These are phyloP conservation scores for Pulveroboletus sp. DNA, from an alignment of 768 basidiomycete genomes.

Conservation along the genomic window DNA sequence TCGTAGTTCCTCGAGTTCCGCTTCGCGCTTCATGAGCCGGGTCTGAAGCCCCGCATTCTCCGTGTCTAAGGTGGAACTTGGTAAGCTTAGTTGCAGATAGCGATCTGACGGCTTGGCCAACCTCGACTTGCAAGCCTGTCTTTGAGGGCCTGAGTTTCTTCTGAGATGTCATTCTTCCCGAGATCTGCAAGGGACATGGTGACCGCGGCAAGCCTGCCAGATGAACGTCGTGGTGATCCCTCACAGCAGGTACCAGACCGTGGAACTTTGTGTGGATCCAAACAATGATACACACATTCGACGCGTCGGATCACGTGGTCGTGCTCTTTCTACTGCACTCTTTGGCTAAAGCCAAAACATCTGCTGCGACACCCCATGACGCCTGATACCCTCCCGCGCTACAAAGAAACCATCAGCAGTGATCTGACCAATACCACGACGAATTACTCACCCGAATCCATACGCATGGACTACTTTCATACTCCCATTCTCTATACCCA, in stretches of 20 bases:
- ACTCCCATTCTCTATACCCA: constrained; percentile 17
- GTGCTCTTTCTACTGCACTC: constrained; percentile 12
- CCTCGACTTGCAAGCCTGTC: constrained; percentile 35
- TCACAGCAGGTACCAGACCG: neutral
- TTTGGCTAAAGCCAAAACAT: constrained; percentile 32
- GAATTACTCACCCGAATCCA: constrained; percentile 46
- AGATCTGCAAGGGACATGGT: constrained; percentile 37
- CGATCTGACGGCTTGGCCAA: constrained; percentile 11
- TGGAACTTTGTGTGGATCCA: constrained; percentile 13
- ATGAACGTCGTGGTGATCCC: constrained; percentile 7
- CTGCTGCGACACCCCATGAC: constrained; percentile 42
- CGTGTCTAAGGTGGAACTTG: constrained; percentile 26
- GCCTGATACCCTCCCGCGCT: constrained; percentile 37
- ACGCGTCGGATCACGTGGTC: constrained; percentile 33
- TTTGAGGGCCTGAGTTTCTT: constrained; percentile 34
- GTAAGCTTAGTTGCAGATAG: constrained; percentile 3
- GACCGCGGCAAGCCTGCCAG: constrained; percentile 15
- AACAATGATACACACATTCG: constrained; percentile 24
- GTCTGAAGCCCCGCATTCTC: constrained; percentile 32
- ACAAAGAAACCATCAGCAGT: constrained; percentile 8
- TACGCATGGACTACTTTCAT: constrained; percentile 52
- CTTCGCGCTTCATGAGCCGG: constrained; percentile 34
- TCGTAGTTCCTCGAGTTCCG: constrained; percentile 33
- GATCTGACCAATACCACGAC: neutral
- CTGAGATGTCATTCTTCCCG: constrained; percentile 37